Evolutionary conservation across 1,139 yeast species (phyloP).

Genomic region (Yamadazyma blattariae): DNA sequence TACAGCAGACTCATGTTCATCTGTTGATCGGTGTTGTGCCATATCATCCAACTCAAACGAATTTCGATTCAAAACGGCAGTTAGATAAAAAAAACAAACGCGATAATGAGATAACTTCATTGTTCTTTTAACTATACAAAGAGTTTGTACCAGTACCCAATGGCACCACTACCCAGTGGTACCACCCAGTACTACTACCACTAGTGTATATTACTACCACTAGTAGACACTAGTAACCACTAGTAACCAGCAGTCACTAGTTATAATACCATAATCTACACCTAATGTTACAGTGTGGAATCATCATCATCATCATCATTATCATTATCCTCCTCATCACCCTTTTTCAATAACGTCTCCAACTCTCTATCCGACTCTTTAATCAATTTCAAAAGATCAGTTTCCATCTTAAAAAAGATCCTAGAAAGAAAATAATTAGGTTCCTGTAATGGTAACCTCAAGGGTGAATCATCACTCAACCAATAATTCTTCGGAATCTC

Average conservation of each 20-base stretch:
- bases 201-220: too few relatives aligned
- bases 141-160: too few relatives aligned
- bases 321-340: too few relatives aligned
- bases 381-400: conserved; percentile 18
- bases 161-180: too few relatives aligned
- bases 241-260: too few relatives aligned
- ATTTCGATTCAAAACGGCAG: conserved; percentile 4
- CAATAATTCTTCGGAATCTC: conserved; percentile 26
- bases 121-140: too few relatives aligned
- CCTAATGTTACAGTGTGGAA: too few relatives aligned
- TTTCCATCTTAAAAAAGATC: conserved; percentile 30
- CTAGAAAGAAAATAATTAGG: conserved; percentile 58
- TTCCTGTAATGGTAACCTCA: conserved; percentile 64
- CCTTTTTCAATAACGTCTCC: conserved; percentile 2
- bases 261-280: too few relatives aligned
- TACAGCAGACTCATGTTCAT: conserved; percentile 1
- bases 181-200: too few relatives aligned
- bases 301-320: too few relatives aligned
- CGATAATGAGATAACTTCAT: not conserved
- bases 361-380: conserved; percentile 15
- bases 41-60: conserved; percentile 16
- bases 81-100: not conserved
- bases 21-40: conserved; percentile 16
- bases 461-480: conserved; percentile 63
- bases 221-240: too few relatives aligned